Conservation (phyloP, 2,329 filamentous ascomycete genomes). For the Lasiodiplodia citricola region DNA sequence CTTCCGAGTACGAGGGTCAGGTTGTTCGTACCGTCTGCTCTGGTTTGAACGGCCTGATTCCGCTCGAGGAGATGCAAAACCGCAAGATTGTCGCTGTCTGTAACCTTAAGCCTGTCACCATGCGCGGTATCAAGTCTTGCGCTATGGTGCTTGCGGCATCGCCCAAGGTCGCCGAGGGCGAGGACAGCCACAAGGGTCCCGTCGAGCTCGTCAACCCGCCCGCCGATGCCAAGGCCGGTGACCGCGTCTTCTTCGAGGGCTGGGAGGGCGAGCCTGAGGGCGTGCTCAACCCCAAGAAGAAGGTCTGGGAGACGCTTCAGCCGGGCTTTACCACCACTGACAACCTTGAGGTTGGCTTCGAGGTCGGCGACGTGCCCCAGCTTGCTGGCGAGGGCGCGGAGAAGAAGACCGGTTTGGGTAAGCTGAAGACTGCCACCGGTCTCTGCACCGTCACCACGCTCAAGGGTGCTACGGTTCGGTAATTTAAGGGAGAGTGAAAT, state of each 20-base stretch:
- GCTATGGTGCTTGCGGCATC: slow-evolving; percentile 97
- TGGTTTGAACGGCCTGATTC: slow-evolving; percentile 89
- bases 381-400: slow-evolving; percentile 71
- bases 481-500: slow-evolving; percentile 37
- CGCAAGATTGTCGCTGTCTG: slow-evolving; percentile 95
- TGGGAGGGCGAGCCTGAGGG: slow-evolving; percentile 93
- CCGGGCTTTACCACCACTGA: slow-evolving; percentile 93
- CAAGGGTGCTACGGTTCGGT: slow-evolving; percentile 82
- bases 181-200: slow-evolving; percentile 82
- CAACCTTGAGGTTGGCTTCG: slow-evolving; percentile 81
- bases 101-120: slow-evolving; percentile 98
- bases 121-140: slow-evolving; percentile 82
- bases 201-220: slow-evolving; percentile 92
- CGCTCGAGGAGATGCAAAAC: slow-evolving; percentile 94
- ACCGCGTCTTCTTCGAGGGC: slow-evolving; percentile 90
- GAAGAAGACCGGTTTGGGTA: slow-evolving; percentile 61
- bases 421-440: slow-evolving; percentile 78
- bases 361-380: slow-evolving; percentile 77
- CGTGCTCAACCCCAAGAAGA: slow-evolving; percentile 98
- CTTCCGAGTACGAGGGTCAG: slow-evolving; percentile 87
- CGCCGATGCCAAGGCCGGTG: slow-evolving; percentile 76
- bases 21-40: slow-evolving; percentile 95
- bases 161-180: slow-evolving; percentile 80
- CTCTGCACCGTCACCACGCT: slow-evolving; percentile 83
- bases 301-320: slow-evolving; percentile 97